Base-by-base conservation (phyloP, 352 stramenopile species). In the Pythium phragmitis region DNA sequence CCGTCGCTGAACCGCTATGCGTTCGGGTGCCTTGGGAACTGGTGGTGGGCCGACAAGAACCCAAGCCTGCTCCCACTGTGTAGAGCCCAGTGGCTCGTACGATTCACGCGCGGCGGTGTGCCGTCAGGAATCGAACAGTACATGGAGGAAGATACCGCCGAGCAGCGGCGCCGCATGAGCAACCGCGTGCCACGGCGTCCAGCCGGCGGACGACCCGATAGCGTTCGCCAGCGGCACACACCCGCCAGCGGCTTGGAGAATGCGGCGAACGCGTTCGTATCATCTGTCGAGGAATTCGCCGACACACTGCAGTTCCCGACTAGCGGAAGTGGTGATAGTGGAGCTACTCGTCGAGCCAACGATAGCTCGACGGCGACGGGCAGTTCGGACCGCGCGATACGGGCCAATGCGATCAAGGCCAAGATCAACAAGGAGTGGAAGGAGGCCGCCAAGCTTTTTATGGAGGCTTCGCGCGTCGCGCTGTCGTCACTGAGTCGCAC, bases 381-480 rank as follows among this genome's bases (percentile, higher is more conserved):
- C 1, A 61, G 77, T 16, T 79, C 78, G 30, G 80, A 88, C 54
- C 73, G 76, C 19, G 71, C 80, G 30, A 63, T 92, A 34, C 70
- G 76, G 59, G 78, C 77, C 4, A 85, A 80, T 46, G 83, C 83
- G 7, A 71, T 90, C 46, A 79, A 92, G 50, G 76, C 67, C 54
- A 92, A 89, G 73, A 74, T 92, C 42, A 72, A 69, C n/a, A 84
- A 80, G 42, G 81, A 90, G 39, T 92, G 83, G 83, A 83, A 79
- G 43, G 66, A 82, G 30, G 83, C 83, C 8, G 69, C 76, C 3
- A 57, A 42, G 33, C 65, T 75, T 23, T 92, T 92, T 43, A 46
- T 80, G 4, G 76, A 88, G 17, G 83, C 83, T 0, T 81, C 83
- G 0, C 63, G 56, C 9, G 69, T 52, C 13, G 77, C 77, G 4